Evolutionary conservation across 441 rosid genomes (phyloP).

Genomic region (Hypseocharis bilobata): DNA sequence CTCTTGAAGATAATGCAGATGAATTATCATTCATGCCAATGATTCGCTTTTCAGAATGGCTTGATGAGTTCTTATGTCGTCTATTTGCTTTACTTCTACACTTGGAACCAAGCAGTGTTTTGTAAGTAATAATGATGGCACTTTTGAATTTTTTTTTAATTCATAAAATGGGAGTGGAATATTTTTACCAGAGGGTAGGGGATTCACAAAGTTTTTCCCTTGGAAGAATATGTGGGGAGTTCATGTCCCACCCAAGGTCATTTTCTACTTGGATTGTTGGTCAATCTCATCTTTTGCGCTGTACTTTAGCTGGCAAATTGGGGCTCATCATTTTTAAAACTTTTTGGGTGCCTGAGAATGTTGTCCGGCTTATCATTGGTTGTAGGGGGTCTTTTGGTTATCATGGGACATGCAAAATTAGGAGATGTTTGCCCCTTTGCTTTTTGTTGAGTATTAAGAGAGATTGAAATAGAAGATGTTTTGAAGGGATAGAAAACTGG

Average conservation of each 20-base stretch:
- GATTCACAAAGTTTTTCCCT: neutral
- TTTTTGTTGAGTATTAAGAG: neutral
- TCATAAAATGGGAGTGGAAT: neutral
- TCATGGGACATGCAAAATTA: neutral
- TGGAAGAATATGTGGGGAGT: neutral
- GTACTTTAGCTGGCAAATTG: neutral
- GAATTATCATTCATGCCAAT: constrained; percentile 63
- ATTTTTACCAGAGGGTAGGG: neutral
- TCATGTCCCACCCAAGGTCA: neutral
- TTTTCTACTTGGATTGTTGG: neutral
- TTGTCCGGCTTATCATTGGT: neutral
- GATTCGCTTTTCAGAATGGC: constrained; percentile 86
- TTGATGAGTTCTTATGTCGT: constrained; percentile 92
- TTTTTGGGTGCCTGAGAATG: neutral
- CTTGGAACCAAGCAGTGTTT: constrained; percentile 83
- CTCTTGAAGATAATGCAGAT: constrained; percentile 61
- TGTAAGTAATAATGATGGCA: constrained; percentile 47
- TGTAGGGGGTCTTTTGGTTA: neutral
- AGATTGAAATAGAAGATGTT: neutral
- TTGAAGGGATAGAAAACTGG: neutral
- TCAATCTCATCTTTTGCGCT: neutral
- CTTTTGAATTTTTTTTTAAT: neutral
- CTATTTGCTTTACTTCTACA: constrained; percentile 79
- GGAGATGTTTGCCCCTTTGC: neutral
- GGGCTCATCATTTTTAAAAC: neutral